Evolutionary conservation across 2,329 filamentous ascomycete genomes (phyloP).

Genomic region (Microsporum canis): DNA sequence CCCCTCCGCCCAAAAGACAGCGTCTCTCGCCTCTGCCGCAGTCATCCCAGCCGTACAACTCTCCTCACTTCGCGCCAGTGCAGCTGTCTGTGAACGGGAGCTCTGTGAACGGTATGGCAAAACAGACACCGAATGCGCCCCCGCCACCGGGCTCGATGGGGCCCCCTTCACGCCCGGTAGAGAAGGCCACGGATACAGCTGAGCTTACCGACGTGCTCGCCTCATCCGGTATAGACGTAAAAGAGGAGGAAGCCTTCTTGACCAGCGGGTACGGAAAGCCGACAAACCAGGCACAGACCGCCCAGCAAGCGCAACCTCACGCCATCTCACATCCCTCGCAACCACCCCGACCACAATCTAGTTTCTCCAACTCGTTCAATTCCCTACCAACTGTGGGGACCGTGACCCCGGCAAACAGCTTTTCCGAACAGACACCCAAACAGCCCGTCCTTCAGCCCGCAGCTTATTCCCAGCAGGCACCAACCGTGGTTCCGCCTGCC

Average conservation of each 20-base stretch:
- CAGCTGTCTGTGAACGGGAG: constrained; percentile 28
- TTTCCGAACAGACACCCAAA: constrained; percentile 37
- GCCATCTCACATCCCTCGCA: constrained; percentile 8
- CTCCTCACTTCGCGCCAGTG: constrained; percentile 45
- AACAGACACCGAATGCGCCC: constrained; percentile 28
- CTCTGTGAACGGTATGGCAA: constrained; percentile 43
- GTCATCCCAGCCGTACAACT: constrained; percentile 50
- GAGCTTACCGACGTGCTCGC: constrained; percentile 75
- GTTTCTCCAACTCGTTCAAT: constrained; percentile 31
- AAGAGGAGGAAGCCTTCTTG: constrained; percentile 74
- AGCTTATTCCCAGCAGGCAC: constrained; percentile 53
- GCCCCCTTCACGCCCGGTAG: constrained; percentile 48
- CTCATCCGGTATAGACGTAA: constrained; percentile 75
- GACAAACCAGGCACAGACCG: constrained; percentile 27
- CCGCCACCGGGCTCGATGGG: constrained; percentile 44
- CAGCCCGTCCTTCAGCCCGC: constrained; percentile 45
- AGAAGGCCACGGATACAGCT: constrained; percentile 45
- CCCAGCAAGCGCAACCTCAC: constrained; percentile 36
- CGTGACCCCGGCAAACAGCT: constrained; percentile 37
- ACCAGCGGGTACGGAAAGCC: constrained; percentile 43
- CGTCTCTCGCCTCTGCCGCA: constrained; percentile 57
- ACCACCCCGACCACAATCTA: constrained; percentile 36
- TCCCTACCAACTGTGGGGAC: constrained; percentile 31
- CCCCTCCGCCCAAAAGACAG: constrained; percentile 60
- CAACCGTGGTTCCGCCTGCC: constrained; percentile 43